Evolutionary conservation across 116 monocot species (phyloP).

Genomic region (Cymodocea nodosa): DNA sequence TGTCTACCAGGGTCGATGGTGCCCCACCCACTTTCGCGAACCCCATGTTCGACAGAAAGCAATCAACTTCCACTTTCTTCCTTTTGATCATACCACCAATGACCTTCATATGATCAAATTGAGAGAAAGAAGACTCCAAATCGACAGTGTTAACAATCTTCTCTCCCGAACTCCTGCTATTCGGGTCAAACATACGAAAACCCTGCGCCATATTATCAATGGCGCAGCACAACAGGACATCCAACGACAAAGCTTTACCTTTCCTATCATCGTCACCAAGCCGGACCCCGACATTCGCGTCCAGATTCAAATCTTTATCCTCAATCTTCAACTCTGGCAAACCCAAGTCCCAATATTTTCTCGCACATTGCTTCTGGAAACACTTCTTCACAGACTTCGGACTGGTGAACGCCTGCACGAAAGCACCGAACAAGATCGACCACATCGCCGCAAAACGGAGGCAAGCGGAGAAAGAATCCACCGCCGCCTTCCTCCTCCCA

Average conservation of each 20-base stretch:
- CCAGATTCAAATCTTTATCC: neutral
- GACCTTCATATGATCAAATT: conserved; percentile 34
- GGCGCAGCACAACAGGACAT: conserved; percentile 27
- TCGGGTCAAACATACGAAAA: conserved; percentile 21
- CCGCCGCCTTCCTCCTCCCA: conserved; percentile 1
- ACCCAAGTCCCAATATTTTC: conserved; percentile 1
- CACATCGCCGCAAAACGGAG: conserved; percentile 16
- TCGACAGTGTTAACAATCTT: neutral
- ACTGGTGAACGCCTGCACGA: conserved; percentile 41
- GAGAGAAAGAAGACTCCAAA: conserved; percentile 2
- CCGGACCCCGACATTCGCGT: conserved; percentile 1
- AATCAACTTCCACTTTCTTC: conserved; percentile 37
- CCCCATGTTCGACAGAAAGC: conserved; percentile 40
- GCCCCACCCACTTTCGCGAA: conserved; percentile 75
- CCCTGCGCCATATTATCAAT: conserved; percentile 35
- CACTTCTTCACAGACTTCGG: conserved; percentile 45
- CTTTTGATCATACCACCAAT: conserved; percentile 36
- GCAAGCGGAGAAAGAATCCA: conserved; percentile 30
- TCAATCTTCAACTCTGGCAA: neutral
- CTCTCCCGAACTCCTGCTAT: neutral
- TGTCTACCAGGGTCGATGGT: conserved; percentile 23
- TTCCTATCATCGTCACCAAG: conserved; percentile 1
- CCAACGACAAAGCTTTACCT: conserved; percentile 13
- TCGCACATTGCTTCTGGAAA: conserved; percentile 19
- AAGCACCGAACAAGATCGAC: conserved; percentile 30